Base-by-base conservation (phyloP, 179 eudicot genomes). In the Sideroxylon spinosum region DNA sequence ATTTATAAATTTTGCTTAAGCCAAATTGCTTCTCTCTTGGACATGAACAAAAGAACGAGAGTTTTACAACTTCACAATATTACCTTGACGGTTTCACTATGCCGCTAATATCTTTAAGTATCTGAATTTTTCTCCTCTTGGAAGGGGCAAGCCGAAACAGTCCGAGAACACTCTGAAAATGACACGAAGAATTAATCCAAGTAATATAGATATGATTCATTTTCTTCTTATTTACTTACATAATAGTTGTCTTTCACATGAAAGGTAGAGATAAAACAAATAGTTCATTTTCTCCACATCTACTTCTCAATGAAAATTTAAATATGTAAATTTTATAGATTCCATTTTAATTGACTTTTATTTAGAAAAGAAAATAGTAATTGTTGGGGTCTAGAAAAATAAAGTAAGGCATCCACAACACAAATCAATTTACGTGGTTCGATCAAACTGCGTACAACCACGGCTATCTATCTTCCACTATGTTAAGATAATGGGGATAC, bases 21-120 rank as follows among this genome's bases (percentile, higher is more conserved):
- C 14, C 37, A 68, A 9, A 68, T 9, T 68, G 11, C 73, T 29
- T 68, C 72, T 22, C 16, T 9, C 48, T 19, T 12, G 20, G 37
- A 44, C 73, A 68, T 11, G 73, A 48, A 69, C 2, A 69, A 48
- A 28, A 69, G 23, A 69, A 37, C 5, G 44, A 37, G 44, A 9
- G 73, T 19, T 49, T 53, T 20, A 68, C 16, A 20, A 62, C 37
- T 71, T 25, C 28, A 44, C 19, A 17, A 64, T 14, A 32, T 59
- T 87, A 92, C 97, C 97, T 86, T 37, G 92, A 84, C 74, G 97
- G 94, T 78, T 61, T 84, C 17, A 90, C 85, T 16, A 89, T 85
- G 59, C 97, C 97, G 55, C 73, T 81, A 28, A 89, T 79, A 82
- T 89, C 83, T 79, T 82, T 80, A 44, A 92, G 92, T 74, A 92